A percentile compares a stretch with the other conserved stretches of the same genome.
Conservation (phyloP, 257 asterid genomes). For the Ilex aquifolium region DNA sequence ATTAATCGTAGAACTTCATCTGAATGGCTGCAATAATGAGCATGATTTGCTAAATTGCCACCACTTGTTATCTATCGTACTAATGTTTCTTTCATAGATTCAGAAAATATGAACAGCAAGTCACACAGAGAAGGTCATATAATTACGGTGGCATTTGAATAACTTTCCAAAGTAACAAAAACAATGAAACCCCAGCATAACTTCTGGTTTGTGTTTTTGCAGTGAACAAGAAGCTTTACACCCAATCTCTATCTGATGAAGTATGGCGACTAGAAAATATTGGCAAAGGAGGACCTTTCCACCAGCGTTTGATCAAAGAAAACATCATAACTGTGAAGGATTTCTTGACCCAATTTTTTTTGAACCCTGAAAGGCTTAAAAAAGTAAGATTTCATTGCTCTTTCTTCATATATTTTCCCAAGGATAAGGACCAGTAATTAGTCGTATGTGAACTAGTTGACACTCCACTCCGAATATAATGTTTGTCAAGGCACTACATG, state of each 20-base stretch:
- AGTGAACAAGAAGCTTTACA: conserved; percentile 21
- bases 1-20: too few species aligned
- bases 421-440: neutral
- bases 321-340: conserved; percentile 13
- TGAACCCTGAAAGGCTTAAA: conserved; percentile 9
- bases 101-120: too few species aligned
- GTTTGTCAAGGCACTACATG: too few species aligned
- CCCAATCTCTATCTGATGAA: conserved; percentile 22
- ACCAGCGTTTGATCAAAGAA: neutral
- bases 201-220: neutral
- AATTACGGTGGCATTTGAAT: too few species aligned
- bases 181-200: too few species aligned
- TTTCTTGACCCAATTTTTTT: conserved; percentile 6
- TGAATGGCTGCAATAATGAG: too few species aligned
- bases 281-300: neutral
- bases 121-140: too few species aligned
- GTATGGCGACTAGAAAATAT: conserved; percentile 20
- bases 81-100: too few species aligned
- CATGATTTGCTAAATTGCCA: too few species aligned
- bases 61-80: too few species aligned
- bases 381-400: neutral
- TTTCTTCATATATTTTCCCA: neutral
- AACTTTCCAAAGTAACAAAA: too few species aligned
- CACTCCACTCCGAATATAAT: too few species aligned
- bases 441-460: neutral